A percentile compares a stretch with the other conserved stretches of the same genome.
phyloP scores from a whole-genome alignment of 371 early-diverging fungal genomes.

The Lichtheimia hyalospora region DNA sequence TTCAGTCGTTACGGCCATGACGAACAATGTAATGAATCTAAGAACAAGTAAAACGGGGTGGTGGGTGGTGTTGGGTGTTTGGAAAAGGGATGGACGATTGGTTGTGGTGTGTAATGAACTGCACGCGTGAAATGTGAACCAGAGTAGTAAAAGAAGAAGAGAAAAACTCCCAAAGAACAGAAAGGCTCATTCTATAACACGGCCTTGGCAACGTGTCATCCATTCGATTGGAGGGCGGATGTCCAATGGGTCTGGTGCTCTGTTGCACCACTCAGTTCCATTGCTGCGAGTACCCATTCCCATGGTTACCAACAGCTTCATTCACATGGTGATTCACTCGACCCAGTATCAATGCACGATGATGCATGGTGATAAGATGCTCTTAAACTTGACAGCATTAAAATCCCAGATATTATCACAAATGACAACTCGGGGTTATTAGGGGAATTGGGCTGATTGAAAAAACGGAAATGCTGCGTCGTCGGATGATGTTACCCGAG shows the following conservation, averaged over 20 bases:
- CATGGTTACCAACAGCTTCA: too few species aligned
- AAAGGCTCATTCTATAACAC: not conserved
- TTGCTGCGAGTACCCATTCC: too few species aligned
- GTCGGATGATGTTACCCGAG: too few species aligned
- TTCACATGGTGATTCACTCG: too few species aligned
- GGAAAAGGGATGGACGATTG: not conserved
- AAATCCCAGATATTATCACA: too few species aligned
- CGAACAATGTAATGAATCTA: not conserved
- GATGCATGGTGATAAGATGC: too few species aligned
- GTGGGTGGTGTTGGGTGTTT: not conserved
- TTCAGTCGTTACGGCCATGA: slow-evolving; percentile 4
- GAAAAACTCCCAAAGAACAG: not conserved
- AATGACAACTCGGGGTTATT: too few species aligned
- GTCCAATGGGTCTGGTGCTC: not conserved
- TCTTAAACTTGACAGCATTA: too few species aligned
- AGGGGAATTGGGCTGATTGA: too few species aligned
- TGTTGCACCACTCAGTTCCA: too few species aligned
- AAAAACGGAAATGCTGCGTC: too few species aligned
- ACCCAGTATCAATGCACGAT: too few species aligned
- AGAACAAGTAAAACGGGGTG: slow-evolving; percentile 1
- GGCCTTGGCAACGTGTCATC: slow-evolving; percentile 1
- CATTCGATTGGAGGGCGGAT: slow-evolving; percentile 3
- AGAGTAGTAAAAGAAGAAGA: not conserved
- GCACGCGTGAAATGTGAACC: slow-evolving; percentile 3
- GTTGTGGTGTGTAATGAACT: not conserved